Evolutionary conservation across 331 rosid genomes (phyloP), one percentile per base, ranked within the genome.

Genomic region (Quercus lobata): DNA sequence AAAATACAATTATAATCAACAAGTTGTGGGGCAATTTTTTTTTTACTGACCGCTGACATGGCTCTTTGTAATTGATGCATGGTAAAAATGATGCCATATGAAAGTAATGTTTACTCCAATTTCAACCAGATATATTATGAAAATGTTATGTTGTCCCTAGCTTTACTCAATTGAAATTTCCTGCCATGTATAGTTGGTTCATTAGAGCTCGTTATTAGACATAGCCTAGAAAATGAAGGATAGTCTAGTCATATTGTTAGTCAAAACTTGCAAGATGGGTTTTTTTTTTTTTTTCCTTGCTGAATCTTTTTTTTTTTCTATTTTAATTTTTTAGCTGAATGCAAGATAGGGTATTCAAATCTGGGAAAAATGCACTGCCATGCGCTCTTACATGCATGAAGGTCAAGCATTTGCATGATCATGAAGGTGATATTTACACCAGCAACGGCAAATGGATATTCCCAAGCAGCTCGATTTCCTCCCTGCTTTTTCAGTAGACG

Each of bases 331-430:
- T 41, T 2, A 41, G 46, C 46, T 8, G 46, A 41, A 41, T 41
- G 46, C 46, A 41, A 41, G 3, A 15, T 7, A 5, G 30, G 30
- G 68, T 32, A 66, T 66, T 17, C 1, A 76, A 76, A 24, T 74
- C 41, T 32, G 46, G 35, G 32, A 60, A 17, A n/a, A 70, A 32
- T 15, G 9, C 11, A 25, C 54, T 46, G 46, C 63, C 46, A 34
- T 80, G 65, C n/a, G 27, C 62, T 81, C 98, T n/a, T 85, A 92
- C 97, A 68, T 52, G 91, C 86, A 60, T 92, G 92, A 41, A 94
- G 97, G 58, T 92, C 97, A 69, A 92, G 90, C 97, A 92, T 94
- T 86, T 92, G 91, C 93, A 92, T 87, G 57, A 91, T 83, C 98
- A 92, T 92, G 78, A 91, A 94, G 4, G 95, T 87, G 83, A 92